These are phyloP conservation scores for Fusarium sp. DNA, from an alignment of 2,329 filamentous ascomycete species.

Conservation along the genomic window DNA sequence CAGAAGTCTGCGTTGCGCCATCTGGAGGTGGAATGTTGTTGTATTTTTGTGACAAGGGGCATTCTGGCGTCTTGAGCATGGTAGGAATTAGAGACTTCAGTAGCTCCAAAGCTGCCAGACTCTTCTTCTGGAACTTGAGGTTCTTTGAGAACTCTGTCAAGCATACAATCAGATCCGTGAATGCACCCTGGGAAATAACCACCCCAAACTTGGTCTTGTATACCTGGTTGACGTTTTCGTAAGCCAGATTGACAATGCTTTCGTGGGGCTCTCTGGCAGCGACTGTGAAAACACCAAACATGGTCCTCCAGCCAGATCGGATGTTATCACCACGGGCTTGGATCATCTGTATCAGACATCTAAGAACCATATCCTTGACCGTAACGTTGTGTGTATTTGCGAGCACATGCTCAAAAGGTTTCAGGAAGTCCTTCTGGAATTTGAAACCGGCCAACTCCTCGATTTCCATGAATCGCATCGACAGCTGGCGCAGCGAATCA, in stretches of 20 bases:
- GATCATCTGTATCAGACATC: conserved; percentile 99
- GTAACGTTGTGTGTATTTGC: conserved; percentile 90
- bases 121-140: conserved; percentile 98
- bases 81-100: conserved; percentile 93
- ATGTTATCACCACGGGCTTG: conserved; percentile 97
- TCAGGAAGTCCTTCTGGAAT: conserved; percentile 99
- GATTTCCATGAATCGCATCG: conserved; percentile 99
- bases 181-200: conserved; percentile 95
- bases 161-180: conserved; percentile 95
- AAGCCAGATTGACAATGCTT: conserved; percentile 94
- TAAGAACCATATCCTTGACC: conserved; percentile 97
- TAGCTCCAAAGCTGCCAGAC: conserved; percentile 92
- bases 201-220: conserved; percentile 96
- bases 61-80: conserved; percentile 96
- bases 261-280: conserved; percentile 94
- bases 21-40: conserved; percentile 57
- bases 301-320: conserved; percentile 96
- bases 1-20: conserved; percentile 58
- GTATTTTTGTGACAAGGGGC: conserved; percentile 80
- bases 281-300: conserved; percentile 99
- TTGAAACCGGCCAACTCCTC: conserved; percentile 98
- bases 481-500: conserved; percentile 93
- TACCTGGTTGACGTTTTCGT: conserved; percentile 94
- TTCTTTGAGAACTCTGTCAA: conserved; percentile 99
- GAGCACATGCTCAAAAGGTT: conserved; percentile 98